These are phyloP conservation scores for Aquilaria malaccensis DNA, from an alignment of 345 rosid species.

Conservation along the genomic window DNA sequence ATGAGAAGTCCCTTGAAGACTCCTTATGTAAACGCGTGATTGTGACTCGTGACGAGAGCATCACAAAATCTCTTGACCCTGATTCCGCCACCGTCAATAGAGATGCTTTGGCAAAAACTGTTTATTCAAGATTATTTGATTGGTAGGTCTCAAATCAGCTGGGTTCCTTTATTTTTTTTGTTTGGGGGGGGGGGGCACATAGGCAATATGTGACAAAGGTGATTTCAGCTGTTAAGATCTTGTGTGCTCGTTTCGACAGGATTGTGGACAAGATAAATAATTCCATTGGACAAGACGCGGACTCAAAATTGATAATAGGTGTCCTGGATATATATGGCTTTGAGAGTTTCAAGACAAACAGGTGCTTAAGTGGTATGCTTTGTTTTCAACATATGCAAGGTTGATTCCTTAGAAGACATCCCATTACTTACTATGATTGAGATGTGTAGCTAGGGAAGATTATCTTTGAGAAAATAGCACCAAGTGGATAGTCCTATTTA, in stretches of 20 bases:
- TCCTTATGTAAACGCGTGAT: slow-evolving; percentile 74
- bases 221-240: neutral
- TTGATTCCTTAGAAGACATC: too few species aligned
- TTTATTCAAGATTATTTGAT: slow-evolving; percentile 65
- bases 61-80: slow-evolving; percentile 67
- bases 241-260: slow-evolving; percentile 24
- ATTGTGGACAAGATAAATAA: slow-evolving; percentile 66
- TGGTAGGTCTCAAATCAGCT: slow-evolving; percentile 34
- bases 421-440: too few species aligned
- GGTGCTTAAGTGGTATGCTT: slow-evolving; percentile 20
- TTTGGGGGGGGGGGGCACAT: too few species aligned
- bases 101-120: slow-evolving; percentile 72
- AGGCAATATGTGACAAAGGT: neutral
- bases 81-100: slow-evolving; percentile 44
- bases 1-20: slow-evolving; percentile 60
- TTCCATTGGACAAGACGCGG: slow-evolving; percentile 71
- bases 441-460: too few species aligned
- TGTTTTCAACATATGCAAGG: too few species aligned
- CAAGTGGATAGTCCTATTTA: too few species aligned
- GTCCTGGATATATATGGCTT: slow-evolving; percentile 81
- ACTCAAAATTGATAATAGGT: slow-evolving; percentile 55
- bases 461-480: too few species aligned
- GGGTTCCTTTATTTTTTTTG: neutral
- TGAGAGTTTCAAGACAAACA: slow-evolving; percentile 69
- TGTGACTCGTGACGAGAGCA: slow-evolving; percentile 70